Base-by-base conservation (phyloP, 495 filamentous ascomycete species). In the Xylaria scruposa region DNA sequence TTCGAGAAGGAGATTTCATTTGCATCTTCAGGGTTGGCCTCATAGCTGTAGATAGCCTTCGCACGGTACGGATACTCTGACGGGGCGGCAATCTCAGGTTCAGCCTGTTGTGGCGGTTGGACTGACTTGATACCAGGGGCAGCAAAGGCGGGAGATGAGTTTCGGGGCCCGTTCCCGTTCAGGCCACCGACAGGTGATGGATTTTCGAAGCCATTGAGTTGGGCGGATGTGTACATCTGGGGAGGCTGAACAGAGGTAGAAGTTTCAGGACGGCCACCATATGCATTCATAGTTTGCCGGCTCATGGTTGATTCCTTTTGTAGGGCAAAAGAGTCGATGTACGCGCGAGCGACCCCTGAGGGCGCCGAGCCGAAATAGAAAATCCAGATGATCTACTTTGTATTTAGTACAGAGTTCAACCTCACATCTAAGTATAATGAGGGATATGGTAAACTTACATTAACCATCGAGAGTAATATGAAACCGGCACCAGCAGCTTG, bases 1-100 rank as follows among this genome's bases (percentile, higher is more conserved):
- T 98, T 98, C 59, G 90, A 86, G 86, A 99, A 99, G 74, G 92
- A 95, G 72, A 99, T 98, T 81, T 99, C 96, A 80, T 99, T 98
- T 58, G 94, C 94, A 77, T 99, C 96, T 75, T 98, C 95, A 2
- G 96, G 96, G 79, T 98, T 98, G 67, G 96, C 96, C 78, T 98
- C 95, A 83, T 99, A 99, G 73, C 91, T 94, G 84, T 98, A 99
- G 78, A 99, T 99, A 53, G 96, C 96, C 88, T 98, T 98, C 8
- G 96, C 96, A 33, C 92, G 90, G 80, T 98, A 98, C 10, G 95
- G 96, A 82, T 99, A 99, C 76, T 98, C 97, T 54, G 93, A 95
- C 1, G 94, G 92, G 38, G 89, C 89, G 1, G 90, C 88, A 13
- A 97, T 90, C 79, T 96, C 93, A 53, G 85, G 83, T 38, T 88